Evolutionary conservation across 2,329 filamentous ascomycete genomes (phyloP), one percentile per base, ranked within the genome.

Genomic region (Talaromyces atroroseus): DNA sequence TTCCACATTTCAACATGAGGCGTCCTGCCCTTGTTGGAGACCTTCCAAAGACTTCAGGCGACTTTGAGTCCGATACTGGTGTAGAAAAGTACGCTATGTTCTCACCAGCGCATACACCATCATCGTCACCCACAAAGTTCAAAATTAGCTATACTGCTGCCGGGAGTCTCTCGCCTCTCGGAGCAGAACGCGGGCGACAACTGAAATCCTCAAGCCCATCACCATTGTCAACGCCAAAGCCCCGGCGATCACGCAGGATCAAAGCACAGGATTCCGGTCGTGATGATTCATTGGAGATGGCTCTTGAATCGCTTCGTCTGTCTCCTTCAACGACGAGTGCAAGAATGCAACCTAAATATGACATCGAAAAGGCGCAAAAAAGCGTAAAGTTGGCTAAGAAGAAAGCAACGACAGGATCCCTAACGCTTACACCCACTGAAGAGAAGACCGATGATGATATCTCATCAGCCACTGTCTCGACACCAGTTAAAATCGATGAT

Each of bases 81-180:
- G 20, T 45, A 20, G 56, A 48, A 21, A 47, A 10, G 14, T 29
- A 26, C 34, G 48, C 42, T 26, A 38, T 32, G 23, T 48, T 53
- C 32, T 53, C 56, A 34, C 50, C 47, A 23, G 45, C 59, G 26
- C 36, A 45, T 14, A 11, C 53, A 6, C 20, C 42, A 20, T 16
- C 54, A 7, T 20, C 42, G n/a, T 48, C 38, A 18, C 36, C 52
- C 3, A 45, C 38, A 12, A 57, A 52, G 38, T 58, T 65, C 26
- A 63, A 51, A 16, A 61, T 68, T 23, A 68, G 64, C 34, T 65
- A 64, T 51, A 65, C 65, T n/a, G 61, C 63, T 54, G 54, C 59
- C 18, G 61, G 57, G 14, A 62, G 61, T 34, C 58, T 56, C 14
- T 52, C 52, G 38, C 26, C 49, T 45, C 21, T 50, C 14, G 26